Base-by-base conservation (phyloP, 2,329 filamentous ascomycete genomes). In the Canariomyces notabilis region DNA sequence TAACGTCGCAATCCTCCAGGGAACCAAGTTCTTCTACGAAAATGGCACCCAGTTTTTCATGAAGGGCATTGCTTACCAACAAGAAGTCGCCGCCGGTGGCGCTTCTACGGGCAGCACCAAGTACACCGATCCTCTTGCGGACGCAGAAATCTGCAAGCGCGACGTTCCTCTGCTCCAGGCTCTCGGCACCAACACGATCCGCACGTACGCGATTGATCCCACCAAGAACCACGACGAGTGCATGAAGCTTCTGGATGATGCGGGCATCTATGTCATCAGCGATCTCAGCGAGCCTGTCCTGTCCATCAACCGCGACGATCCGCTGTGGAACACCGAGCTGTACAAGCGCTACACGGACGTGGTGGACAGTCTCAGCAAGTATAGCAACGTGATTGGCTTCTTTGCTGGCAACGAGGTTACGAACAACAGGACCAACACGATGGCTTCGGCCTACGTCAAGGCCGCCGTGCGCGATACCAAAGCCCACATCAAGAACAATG, bases 351-450 rank as follows among this genome's bases (percentile, higher is more conserved):
- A 97, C 76, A 87, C 83, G 48, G 70, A 71, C 23, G 93, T 98
- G 51, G 73, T 98, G 50, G 90, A 97, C 64, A 76, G 79, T 53
- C 74, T 98, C 61, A 75, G 78, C 58, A 76, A 87, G 64, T 97
- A 95, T 77, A 77, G 80, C 68, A 98, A 98, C 72, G 83, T 88
- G 42, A 82, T 98, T 54, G 93, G 93, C 61, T 98, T 97, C 83
- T 97, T 98, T 67, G 91, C 90, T 58, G 93, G 93, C 65, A 98
- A 98, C 71, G 93, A 98, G 73, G 93, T 98, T 52, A 85, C 89
- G 59, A 95, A 96, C 76, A 79, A 83, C 61, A 75, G 76, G 58
- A 90, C 84, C 77, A 96, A 95, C 79, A 97, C 91, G 41, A 72
- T 79, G 51, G 88, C 91, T 41, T 93, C 88, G 52, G 89, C 91